These are phyloP conservation scores for Mesotaenium endlicherianum DNA, from an alignment of 139 green algal genomes.

Conservation along the genomic window DNA sequence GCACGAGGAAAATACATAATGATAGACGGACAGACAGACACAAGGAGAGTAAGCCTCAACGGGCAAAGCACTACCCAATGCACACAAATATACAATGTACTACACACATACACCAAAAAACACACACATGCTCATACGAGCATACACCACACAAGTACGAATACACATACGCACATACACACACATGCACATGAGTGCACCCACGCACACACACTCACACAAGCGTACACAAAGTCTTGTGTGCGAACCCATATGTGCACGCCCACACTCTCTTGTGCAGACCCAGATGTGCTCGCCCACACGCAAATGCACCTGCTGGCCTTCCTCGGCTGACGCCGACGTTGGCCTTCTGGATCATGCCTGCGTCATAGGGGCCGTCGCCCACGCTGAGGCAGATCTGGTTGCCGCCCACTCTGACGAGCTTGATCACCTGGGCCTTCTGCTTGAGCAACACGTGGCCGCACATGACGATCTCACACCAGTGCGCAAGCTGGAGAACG, in stretches of 20 bases:
- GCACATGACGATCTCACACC: constrained; percentile 72
- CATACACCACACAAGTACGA: too few relatives aligned
- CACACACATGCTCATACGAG: too few relatives aligned
- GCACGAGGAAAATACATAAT: too few relatives aligned
- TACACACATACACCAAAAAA: too few relatives aligned
- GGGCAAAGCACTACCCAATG: too few relatives aligned
- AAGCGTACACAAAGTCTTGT: not conserved
- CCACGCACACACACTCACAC: not conserved
- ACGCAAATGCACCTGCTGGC: constrained; percentile 61
- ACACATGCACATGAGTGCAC: too few relatives aligned
- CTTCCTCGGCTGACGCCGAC: constrained; percentile 90
- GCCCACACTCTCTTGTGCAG: too few relatives aligned
- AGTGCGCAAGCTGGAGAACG: constrained; percentile 64
- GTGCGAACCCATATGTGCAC: not conserved
- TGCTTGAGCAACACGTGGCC: constrained; percentile 67
- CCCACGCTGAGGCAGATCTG: constrained; percentile 89
- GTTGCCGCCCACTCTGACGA: constrained; percentile 63
- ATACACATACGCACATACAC: not conserved
- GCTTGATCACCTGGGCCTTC: constrained; percentile 59
- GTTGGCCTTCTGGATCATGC: constrained; percentile 95
- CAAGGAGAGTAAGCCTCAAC: too few relatives aligned
- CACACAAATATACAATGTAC: too few relatives aligned
- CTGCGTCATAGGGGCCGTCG: constrained; percentile 97
- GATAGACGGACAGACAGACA: too few relatives aligned
- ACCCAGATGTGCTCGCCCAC: not conserved